These are phyloP conservation scores for Mangifera indica DNA, from an alignment of 345 rosid species.

Conservation along the genomic window DNA sequence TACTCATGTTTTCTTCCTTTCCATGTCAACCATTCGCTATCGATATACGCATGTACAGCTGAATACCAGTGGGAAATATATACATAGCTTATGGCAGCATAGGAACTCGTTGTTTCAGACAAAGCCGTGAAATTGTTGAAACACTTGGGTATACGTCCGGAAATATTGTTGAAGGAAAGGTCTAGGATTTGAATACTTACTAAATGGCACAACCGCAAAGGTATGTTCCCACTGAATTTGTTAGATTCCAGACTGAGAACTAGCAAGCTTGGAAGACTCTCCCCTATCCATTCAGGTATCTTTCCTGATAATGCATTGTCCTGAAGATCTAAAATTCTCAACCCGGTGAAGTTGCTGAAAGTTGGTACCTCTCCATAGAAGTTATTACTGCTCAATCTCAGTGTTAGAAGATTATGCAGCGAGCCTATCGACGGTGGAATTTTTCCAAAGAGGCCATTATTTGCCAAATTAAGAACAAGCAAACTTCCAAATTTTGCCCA, in stretches of 20 bases:
- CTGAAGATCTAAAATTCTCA: neutral
- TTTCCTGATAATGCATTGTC: neutral
- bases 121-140: too few species aligned
- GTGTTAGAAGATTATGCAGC: conserved; percentile 20
- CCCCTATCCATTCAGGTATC: conserved; percentile 13
- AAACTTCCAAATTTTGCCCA: conserved; percentile 3
- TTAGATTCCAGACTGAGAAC: conserved; percentile 6
- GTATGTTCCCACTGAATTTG: neutral
- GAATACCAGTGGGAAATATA: too few species aligned
- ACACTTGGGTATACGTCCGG: conserved; percentile 5
- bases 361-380: conserved; percentile 34
- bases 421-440: conserved; percentile 30
- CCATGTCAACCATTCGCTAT: conserved; percentile 18
- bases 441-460: conserved; percentile 13
- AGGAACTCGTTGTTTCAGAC: neutral
- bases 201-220: neutral
- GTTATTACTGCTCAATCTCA: conserved; percentile 29
- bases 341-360: conserved; percentile 19
- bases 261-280: neutral
- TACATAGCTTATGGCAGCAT: neutral
- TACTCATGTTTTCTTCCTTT: too few species aligned
- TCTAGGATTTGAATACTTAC: conserved; percentile 1
- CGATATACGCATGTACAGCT: neutral
- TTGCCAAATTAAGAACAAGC: conserved; percentile 5
- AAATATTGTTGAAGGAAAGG: conserved; percentile 4